Percentiles rank a stretch among this genome's conserved stretches.
Conservation (phyloP, 768 basidiomycete species). For the Russula abietina region DNA sequence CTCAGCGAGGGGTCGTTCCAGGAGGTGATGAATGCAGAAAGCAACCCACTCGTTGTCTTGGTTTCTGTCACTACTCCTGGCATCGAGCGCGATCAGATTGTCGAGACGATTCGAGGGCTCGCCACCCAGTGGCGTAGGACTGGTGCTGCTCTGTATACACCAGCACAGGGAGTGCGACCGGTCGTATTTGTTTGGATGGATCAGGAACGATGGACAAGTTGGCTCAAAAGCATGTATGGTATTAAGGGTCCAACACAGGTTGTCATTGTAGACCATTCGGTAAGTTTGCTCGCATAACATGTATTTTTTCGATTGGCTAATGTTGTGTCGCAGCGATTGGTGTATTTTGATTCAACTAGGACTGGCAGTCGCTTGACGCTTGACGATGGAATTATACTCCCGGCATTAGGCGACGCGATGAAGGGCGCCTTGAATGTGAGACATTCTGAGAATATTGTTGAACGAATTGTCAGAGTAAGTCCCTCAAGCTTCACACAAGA, state of each 20-base stretch:
- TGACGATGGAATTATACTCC: slow-evolving; percentile 51
- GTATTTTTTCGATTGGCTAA: neutral
- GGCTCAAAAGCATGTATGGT: slow-evolving; percentile 92
- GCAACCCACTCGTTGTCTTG: slow-evolving; percentile 73
- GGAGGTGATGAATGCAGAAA: slow-evolving; percentile 75
- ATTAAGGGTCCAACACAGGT: slow-evolving; percentile 42
- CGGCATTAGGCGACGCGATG: slow-evolving; percentile 62
- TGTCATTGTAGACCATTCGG: slow-evolving; percentile 78
- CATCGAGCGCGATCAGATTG: slow-evolving; percentile 35
- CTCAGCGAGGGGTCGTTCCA: slow-evolving; percentile 77
- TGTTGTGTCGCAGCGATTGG: slow-evolving; percentile 42
- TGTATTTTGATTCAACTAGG: slow-evolving; percentile 72
- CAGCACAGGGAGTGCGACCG: slow-evolving; percentile 35
- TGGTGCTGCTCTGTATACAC: slow-evolving; percentile 30
- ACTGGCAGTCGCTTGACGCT: slow-evolving; percentile 51
- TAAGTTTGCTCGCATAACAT: slow-evolving; percentile 33
- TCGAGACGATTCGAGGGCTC: slow-evolving; percentile 44
- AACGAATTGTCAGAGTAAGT: slow-evolving; percentile 59
- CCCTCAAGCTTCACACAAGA: slow-evolving; percentile 13
- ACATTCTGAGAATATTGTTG: slow-evolving; percentile 65
- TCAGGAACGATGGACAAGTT: slow-evolving; percentile 70
- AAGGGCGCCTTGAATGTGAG: slow-evolving; percentile 44
- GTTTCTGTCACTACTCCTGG: slow-evolving; percentile 42
- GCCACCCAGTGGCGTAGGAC: slow-evolving; percentile 55
- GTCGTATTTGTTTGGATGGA: slow-evolving; percentile 93